Conservation (phyloP, 2,329 filamentous ascomycete species). For the Macrophomina phaseolina region DNA sequence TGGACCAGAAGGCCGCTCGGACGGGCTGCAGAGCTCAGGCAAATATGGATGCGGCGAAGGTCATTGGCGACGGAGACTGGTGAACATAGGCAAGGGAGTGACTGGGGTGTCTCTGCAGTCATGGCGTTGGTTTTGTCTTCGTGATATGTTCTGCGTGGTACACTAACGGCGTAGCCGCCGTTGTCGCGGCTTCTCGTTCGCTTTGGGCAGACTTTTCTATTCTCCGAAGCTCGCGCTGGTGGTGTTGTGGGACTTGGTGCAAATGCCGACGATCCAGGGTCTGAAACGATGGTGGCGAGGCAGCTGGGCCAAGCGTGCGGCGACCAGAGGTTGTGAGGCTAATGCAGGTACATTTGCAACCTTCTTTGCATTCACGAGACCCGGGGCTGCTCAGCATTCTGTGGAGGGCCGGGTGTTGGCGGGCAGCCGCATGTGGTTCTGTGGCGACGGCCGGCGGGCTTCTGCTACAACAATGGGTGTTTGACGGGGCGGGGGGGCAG, state of each 20-base stretch:
- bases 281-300: constrained; percentile 18
- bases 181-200: neutral
- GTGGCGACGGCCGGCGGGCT: neutral
- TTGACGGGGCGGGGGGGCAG: too few relatives aligned
- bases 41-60: too few relatives aligned
- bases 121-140: constrained; percentile 9
- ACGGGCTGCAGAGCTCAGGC: neutral
- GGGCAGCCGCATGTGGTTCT: neutral
- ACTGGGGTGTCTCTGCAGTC: neutral
- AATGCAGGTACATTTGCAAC: constrained; percentile 15
- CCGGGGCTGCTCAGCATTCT: neutral
- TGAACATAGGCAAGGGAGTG: too few relatives aligned
- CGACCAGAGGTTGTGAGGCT: neutral
- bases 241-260: neutral
- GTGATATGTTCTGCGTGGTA: neutral
- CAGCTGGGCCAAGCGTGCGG: constrained; percentile 8
- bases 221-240: constrained; percentile 6
- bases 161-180: constrained; percentile 6
- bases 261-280: neutral
- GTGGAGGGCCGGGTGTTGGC: neutral
- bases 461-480: neutral
- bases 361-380: neutral
- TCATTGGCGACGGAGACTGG: too few relatives aligned
- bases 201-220: neutral
- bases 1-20: neutral